A percentile compares a stretch with the other conserved stretches of the same genome.
Evolutionary conservation across 2,329 filamentous ascomycete species (phyloP).

Genomic region (Venturia aucupariae): DNA sequence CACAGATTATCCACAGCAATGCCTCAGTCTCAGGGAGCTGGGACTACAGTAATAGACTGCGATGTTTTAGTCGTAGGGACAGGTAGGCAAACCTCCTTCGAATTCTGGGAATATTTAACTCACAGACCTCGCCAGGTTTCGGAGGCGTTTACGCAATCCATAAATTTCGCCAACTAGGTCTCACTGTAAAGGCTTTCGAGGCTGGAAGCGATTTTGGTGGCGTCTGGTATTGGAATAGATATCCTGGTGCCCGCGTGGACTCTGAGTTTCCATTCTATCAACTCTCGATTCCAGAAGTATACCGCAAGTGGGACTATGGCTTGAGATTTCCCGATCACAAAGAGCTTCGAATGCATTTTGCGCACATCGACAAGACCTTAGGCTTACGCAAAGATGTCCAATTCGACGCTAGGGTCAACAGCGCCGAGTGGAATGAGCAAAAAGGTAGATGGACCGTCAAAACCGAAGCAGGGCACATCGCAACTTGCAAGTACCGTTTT

Average conservation of each 20-base stretch:
- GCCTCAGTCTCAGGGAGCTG: neutral
- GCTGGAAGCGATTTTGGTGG: conserved; percentile 32
- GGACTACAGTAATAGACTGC: neutral
- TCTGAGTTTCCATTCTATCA: conserved; percentile 38
- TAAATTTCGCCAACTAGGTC: conserved; percentile 20
- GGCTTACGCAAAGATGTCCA: conserved; percentile 11
- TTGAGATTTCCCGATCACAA: conserved; percentile 8
- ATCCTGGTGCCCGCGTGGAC: conserved; percentile 38
- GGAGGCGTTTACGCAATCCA: conserved; percentile 24
- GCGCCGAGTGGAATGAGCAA: conserved; percentile 35
- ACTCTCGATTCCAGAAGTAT: conserved; percentile 9
- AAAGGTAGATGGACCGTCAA: conserved; percentile 42
- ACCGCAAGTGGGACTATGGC: neutral
- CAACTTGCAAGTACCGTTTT: conserved; percentile 43
- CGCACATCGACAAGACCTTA: conserved; percentile 13
- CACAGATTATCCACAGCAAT: neutral
- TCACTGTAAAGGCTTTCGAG: conserved; percentile 24
- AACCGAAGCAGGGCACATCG: conserved; percentile 43
- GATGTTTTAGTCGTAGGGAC: conserved; percentile 14
- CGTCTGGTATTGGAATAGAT: conserved; percentile 37
- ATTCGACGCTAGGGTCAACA: conserved; percentile 5
- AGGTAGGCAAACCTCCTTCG: neutral
- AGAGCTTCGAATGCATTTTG: conserved; percentile 11
- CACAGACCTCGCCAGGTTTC: conserved; percentile 19
- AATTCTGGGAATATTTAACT: neutral